These are phyloP conservation scores for Craterostigma plantagineum DNA, from an alignment of 257 asterid species.

Conservation along the genomic window DNA sequence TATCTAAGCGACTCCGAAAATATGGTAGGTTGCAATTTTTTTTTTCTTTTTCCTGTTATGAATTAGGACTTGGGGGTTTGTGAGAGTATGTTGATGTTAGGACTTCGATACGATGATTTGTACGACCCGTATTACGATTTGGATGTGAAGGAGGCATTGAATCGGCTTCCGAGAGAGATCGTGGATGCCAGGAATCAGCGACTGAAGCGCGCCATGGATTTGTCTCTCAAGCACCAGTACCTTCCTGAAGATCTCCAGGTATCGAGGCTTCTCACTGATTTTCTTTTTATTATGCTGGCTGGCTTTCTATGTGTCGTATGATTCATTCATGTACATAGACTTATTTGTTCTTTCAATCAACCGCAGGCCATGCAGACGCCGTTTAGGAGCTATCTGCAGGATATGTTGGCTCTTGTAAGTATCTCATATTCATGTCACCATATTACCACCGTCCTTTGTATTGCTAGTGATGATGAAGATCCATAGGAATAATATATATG, in stretches of 20 bases:
- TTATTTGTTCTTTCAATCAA: no score
- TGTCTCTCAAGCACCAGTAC: slow-evolving; percentile 73
- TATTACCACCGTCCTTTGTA: background rate
- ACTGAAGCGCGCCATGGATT: slow-evolving; percentile 79
- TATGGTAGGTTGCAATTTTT: slow-evolving; percentile 26
- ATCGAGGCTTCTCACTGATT: no score
- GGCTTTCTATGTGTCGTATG: no score
- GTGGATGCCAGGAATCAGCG: slow-evolving; percentile 87
- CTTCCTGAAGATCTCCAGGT: slow-evolving; percentile 69
- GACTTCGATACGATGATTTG: slow-evolving; percentile 75
- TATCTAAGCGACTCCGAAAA: slow-evolving; percentile 43
- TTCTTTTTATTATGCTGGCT: no score
- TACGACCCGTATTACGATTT: slow-evolving; percentile 63
- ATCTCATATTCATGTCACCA: slow-evolving; percentile 5
- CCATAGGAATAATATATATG: background rate
- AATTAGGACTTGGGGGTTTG: background rate
- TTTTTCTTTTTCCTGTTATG: background rate
- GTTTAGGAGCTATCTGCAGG: slow-evolving; percentile 70
- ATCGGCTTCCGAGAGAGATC: slow-evolving; percentile 67
- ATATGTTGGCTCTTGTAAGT: slow-evolving; percentile 73
- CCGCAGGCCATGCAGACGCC: slow-evolving; percentile 93
- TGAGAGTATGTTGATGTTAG: slow-evolving; percentile 17
- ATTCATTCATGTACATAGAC: no score
- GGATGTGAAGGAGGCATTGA: slow-evolving; percentile 82
- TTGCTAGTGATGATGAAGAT: background rate